Percentiles rank a stretch among this genome's conserved stretches.
phyloP scores from a whole-genome alignment of 2,329 filamentous ascomycete genomes.

The Reticulascus tulasneorum region DNA sequence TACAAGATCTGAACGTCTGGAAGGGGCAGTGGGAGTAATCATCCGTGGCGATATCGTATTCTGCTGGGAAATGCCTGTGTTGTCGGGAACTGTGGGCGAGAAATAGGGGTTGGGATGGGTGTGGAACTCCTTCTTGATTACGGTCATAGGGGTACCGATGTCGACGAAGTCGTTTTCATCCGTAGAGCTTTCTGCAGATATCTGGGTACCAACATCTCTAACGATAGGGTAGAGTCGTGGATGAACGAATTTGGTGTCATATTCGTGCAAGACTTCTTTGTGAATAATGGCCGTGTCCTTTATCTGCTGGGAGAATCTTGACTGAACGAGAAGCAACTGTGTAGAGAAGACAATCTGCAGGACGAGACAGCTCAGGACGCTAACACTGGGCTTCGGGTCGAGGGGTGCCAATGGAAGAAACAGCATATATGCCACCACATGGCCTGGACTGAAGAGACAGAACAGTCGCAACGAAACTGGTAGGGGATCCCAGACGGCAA shows the following conservation, averaged over 20 bases:
- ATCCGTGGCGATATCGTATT: slow-evolving; percentile 7
- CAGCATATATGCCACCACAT: slow-evolving; percentile 85
- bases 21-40: slow-evolving; percentile 14
- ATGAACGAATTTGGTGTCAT: slow-evolving; percentile 93
- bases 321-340: slow-evolving; percentile 71
- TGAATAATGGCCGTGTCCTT: slow-evolving; percentile 84
- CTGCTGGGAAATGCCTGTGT: slow-evolving; percentile 3
- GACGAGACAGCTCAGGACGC: slow-evolving; percentile 76
- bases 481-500: slow-evolving; percentile 89
- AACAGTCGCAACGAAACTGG: slow-evolving; percentile 79
- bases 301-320: slow-evolving; percentile 74
- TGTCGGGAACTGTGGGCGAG: slow-evolving; percentile 52
- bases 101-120: slow-evolving; percentile 79
- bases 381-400: slow-evolving; percentile 79
- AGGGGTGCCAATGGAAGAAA: slow-evolving; percentile 74
- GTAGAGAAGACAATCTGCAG: slow-evolving; percentile 70
- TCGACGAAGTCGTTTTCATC: slow-evolving; percentile 41
- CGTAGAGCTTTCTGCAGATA: slow-evolving; percentile 45
- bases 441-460: slow-evolving; percentile 87
- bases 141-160: slow-evolving; percentile 51
- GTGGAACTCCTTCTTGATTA: slow-evolving; percentile 72
- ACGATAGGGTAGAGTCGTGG: slow-evolving; percentile 81
- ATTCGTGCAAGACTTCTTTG: slow-evolving; percentile 89
- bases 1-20: slow-evolving; percentile 23
- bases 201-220: slow-evolving; percentile 74